Evolutionary conservation across 2,329 filamentous ascomycete species (phyloP), one percentile per base, ranked within the genome.

Genomic region (Phyllosticta capitalensis): DNA sequence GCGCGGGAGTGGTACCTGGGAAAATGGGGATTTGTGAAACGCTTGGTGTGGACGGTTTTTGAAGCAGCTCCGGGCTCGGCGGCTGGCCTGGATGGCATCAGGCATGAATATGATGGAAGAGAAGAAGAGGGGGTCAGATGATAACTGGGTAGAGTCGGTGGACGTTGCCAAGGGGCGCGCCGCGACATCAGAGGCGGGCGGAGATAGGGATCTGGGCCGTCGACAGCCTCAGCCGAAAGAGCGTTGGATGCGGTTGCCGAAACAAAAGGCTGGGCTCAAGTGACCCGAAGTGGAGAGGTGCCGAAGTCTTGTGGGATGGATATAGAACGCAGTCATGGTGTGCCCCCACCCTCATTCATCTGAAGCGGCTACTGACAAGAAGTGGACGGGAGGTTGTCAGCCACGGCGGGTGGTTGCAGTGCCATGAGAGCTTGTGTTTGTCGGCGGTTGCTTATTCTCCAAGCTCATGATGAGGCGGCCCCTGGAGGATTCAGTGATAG

Each of bases 271-370:
- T 4, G 24, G 3, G 24, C 24, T 26, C 24, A 7, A 26, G 4
- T 45, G 38, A n/a, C 17, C 38, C 38, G 33, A 38, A 38, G 12
- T 12, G 14, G 38, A 17, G 38, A 45, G 38, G 38, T n/a, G 17
- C 17, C 38, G 38, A 45, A 6, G 17, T 12, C 12, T n/a, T 19
- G 17, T 45, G 17, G 38, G 1, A 7, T 26, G 24, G 24, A 26
- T 26, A 7, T 26, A 26, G 14, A 14, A n/a, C 7, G 33, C 14
- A 12, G 33, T 45, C 17, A 17, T n/a, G 14, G 12, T 45, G 5
- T 33, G 30, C 30, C 30, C 30, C 30, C 38, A n/a, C 38, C 56
- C 38, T 53, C 56, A 58, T 54, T 58, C 56, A 54, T 54, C 52
- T 54, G 56, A 54, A 54, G 52, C 56, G 49, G 51, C 56, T 58